Evolutionary conservation across 441 rosid genomes (phyloP).

Genomic region (Populus hybrid): DNA sequence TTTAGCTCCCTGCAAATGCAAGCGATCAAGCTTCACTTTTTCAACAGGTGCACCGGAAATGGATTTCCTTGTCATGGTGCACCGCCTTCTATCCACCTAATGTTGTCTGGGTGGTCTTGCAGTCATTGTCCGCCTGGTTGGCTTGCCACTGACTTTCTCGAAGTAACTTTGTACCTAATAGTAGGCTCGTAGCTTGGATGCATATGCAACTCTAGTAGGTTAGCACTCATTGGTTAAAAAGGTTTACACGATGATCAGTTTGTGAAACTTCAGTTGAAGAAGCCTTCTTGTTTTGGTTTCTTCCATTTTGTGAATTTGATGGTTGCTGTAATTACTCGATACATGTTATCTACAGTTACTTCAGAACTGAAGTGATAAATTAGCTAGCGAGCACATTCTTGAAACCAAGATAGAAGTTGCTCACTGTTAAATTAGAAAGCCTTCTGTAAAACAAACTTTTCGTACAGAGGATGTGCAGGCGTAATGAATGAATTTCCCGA

Average conservation of each 20-base stretch:
- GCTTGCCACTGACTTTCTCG: neutral
- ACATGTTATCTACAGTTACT: neutral
- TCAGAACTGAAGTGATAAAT: neutral
- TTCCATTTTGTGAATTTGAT: neutral
- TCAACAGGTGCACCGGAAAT: too few species aligned
- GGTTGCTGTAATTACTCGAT: neutral
- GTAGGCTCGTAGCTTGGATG: neutral
- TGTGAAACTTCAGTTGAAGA: neutral
- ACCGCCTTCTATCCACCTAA: too few species aligned
- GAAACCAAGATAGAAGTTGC: neutral
- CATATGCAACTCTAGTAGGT: neutral
- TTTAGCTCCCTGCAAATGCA: too few species aligned
- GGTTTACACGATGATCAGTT: neutral
- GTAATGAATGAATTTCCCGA: neutral
- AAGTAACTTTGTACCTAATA: neutral
- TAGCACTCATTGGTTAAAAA: neutral
- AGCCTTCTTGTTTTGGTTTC: neutral
- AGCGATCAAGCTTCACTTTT: too few species aligned
- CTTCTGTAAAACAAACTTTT: neutral
- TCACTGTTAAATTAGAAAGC: neutral
- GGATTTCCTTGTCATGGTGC: too few species aligned
- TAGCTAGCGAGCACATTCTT: neutral
- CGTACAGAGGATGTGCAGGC: neutral
- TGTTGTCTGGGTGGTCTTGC: too few species aligned
- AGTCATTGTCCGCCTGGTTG: neutral